Evolutionary conservation across 169 alveolate genomes (phyloP), one percentile per base, ranked within the genome.

Genomic region (Plasmodium gaboni): DNA sequence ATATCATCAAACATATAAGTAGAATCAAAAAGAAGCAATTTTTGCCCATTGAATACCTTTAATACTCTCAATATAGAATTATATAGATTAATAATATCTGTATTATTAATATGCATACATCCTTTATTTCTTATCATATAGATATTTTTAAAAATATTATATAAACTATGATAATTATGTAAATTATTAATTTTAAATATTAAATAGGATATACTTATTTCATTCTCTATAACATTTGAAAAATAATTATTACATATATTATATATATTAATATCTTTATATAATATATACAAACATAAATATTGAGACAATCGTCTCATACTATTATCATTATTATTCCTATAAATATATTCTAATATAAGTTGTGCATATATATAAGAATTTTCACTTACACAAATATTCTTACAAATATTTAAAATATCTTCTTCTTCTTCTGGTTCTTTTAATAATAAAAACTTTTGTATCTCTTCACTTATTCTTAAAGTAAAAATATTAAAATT

Each of bases 351-450:
- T 55, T 95, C 97, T 26, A 96, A 93, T 57, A 96, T 92, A 22
- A 98, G 97, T 50, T 95, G 97, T 32, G 98, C 95, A 93, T 96
- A 96, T 74, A 96, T 94, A 38, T 96, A 96, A 2, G 98, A 98
- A 73, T 96, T 96, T 85, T 96, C 98, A 26, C 98, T 95, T 48
- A 96, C 93, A 72, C 97, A 93, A 12, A 95, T 88, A 51, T 95
- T 88, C 44, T 93, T 94, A 38, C 92, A 67, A 10, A 73, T 91
- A 15, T 76, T 95, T 42, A 92, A 69, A 48, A 91, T 92, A 0
- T 71, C 93, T 51, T 95, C 89, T 60, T 95, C 97, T 17, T 67
- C 86, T 72, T 92, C 87, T 15, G 95, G 90, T 73, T 95, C 97
- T 80, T 93, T 97, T 73, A 88, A 91, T 50, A 94, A 63, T 9